Evolutionary conservation across 2,329 filamentous ascomycete genomes (phyloP).

Genomic region (Fusarium verticillioides): DNA sequence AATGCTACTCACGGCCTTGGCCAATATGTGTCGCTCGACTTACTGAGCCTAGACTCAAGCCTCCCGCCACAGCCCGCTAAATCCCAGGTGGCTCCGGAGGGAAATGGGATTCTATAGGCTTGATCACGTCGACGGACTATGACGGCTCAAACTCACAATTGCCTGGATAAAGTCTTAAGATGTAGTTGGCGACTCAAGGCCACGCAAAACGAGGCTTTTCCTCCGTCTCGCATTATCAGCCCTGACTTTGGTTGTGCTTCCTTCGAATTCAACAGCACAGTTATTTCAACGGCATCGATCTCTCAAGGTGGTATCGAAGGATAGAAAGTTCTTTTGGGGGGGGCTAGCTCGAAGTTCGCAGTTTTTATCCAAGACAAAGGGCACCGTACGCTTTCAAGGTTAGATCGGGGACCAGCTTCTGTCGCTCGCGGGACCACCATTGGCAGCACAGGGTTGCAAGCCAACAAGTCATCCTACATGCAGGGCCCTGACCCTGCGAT

Average conservation of each 20-base stretch:
- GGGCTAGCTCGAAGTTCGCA: constrained; percentile 4
- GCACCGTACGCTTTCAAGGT: constrained; percentile 16
- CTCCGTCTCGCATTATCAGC: not conserved
- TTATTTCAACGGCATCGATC: not conserved
- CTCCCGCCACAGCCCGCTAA: constrained; percentile 43
- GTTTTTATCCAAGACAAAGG: constrained; percentile 18
- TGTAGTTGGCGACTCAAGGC: constrained; percentile 19
- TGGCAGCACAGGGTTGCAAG: constrained; percentile 18
- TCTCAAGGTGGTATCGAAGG: not conserved
- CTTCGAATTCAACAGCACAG: not conserved
- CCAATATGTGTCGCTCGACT: constrained; percentile 28
- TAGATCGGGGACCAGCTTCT: constrained; percentile 17
- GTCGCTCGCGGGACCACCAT: constrained; percentile 8
- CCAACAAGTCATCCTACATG: constrained; percentile 27
- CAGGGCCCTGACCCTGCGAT: constrained; percentile 19
- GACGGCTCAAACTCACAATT: constrained; percentile 38
- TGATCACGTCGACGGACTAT: constrained; percentile 29
- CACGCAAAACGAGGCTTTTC: constrained; percentile 1
- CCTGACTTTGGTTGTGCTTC: not conserved
- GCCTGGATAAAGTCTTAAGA: constrained; percentile 30
- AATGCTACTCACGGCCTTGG: constrained; percentile 35
- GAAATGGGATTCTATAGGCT: constrained; percentile 28
- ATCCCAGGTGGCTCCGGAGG: constrained; percentile 32
- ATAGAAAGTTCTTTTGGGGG: not conserved
- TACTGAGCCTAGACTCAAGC: constrained; percentile 44